Percentiles rank a stretch among this genome's conserved stretches.
Conservation (phyloP, 164 flowering plant species). For the Aristolochia fimbriata region DNA sequence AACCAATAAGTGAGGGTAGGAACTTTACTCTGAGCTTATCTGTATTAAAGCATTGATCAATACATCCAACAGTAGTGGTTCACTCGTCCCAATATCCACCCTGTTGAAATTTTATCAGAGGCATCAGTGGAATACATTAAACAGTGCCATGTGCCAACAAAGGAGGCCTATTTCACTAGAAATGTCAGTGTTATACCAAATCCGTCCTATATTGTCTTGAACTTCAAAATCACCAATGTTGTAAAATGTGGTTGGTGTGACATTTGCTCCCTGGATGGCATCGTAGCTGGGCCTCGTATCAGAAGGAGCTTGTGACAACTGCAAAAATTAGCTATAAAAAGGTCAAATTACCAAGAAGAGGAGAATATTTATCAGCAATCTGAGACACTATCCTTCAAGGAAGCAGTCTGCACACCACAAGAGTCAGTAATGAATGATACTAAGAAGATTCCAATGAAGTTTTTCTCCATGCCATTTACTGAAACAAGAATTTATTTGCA, state of each 20-base stretch:
- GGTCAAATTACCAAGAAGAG: not conserved
- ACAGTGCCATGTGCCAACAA: not conserved
- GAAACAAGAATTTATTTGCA: not conserved
- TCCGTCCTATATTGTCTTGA: constrained; percentile 84
- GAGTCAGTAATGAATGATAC: constrained; percentile 28
- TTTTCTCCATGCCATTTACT: constrained; percentile 87
- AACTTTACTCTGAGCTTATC: constrained; percentile 79
- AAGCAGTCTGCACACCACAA: no score
- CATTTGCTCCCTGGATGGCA: constrained; percentile 85
- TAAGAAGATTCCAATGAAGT: constrained; percentile 17
- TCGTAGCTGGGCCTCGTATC: constrained; percentile 85
- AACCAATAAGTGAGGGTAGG: not conserved
- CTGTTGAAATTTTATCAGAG: constrained; percentile 8
- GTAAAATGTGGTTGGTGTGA: constrained; percentile 76
- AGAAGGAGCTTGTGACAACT: constrained; percentile 80
- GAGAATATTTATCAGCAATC: not conserved
- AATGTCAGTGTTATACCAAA: constrained; percentile 43
- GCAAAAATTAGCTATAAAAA: constrained; percentile 14
- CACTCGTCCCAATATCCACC: constrained; percentile 11
- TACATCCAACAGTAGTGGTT: constrained; percentile 17
- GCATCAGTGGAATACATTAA: constrained; percentile 4
- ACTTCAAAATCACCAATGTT: constrained; percentile 89
- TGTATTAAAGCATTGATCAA: constrained; percentile 81
- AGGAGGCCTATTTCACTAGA: not conserved
- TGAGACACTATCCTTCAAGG: no score